A percentile compares a stretch with the other conserved stretches of the same genome.
Evolutionary conservation across 371 early-diverging fungal genomes (phyloP).

Genomic region (Vairimorpha necatrix): DNA sequence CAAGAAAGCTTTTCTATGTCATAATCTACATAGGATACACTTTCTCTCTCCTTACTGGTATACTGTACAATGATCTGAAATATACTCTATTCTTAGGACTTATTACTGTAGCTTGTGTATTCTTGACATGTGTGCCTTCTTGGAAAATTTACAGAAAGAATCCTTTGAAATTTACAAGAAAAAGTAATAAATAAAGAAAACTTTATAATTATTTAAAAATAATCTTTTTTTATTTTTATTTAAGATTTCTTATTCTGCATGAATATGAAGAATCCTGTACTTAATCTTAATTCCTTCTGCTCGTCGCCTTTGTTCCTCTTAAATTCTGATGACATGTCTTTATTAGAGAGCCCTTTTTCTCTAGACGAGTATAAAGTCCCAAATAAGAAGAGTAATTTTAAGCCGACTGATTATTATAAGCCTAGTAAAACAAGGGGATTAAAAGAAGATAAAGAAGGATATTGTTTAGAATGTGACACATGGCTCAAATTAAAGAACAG

Average conservation of each 20-base stretch:
- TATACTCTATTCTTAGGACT: conserved; percentile 52
- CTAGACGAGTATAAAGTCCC: background rate
- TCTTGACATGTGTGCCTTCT: conserved; percentile 58
- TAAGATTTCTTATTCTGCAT: background rate
- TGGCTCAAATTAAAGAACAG: conserved; percentile 62
- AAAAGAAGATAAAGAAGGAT: conserved; percentile 52
- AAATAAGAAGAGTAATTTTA: background rate
- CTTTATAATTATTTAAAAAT: background rate
- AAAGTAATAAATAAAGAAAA: conserved; percentile 3
- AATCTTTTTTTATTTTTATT: background rate
- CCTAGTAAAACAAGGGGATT: conserved; percentile 46
- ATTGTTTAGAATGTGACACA: conserved; percentile 46
- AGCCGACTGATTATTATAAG: conserved; percentile 31
- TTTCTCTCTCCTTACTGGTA: conserved; percentile 51
- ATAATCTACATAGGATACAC: conserved; percentile 57
- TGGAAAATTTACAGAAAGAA: conserved; percentile 63
- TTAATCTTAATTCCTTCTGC: conserved; percentile 21
- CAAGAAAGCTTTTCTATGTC: conserved; percentile 47
- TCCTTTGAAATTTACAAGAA: conserved; percentile 58
- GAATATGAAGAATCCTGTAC: background rate
- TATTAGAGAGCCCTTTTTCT: background rate
- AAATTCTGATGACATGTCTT: conserved; percentile 14
- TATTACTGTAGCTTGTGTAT: conserved; percentile 20
- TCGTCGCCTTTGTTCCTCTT: background rate
- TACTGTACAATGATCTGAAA: conserved; percentile 48